These are phyloP conservation scores for Articulospora tetracladia DNA, from an alignment of 495 filamentous ascomycete genomes.

Conservation along the genomic window DNA sequence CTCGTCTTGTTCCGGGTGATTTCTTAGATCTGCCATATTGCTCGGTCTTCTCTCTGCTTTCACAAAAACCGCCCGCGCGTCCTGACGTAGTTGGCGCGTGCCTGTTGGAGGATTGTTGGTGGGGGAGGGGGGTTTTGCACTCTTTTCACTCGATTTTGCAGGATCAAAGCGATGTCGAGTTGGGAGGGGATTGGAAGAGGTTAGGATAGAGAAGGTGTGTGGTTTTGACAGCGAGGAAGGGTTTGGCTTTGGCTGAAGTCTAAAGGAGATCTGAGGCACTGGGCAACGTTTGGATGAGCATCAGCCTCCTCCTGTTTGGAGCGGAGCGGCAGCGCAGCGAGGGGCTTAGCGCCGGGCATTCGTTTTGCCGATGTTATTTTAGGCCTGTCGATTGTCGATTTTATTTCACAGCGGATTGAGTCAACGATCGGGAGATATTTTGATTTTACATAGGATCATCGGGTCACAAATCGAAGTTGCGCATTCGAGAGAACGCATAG, in stretches of 20 bases:
- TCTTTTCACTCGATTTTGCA: no score
- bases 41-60: neutral
- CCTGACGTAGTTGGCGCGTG: neutral
- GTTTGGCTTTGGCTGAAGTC: neutral
- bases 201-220: neutral
- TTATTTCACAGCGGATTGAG: neutral
- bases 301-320: constrained; percentile 14
- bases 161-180: neutral
- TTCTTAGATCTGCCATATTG: constrained; percentile 36
- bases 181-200: neutral
- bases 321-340: constrained; percentile 14
- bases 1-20: constrained; percentile 28
- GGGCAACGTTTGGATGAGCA: constrained; percentile 2
- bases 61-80: neutral
- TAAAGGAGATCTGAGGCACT: neutral
- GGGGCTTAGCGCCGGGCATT: constrained; percentile 8
- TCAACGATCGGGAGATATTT: neutral
- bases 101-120: neutral
- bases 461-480: no score
- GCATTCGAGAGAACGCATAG: no score
- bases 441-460: no score
- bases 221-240: neutral
- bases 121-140: neutral
- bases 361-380: constrained; percentile 11
- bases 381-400: neutral